phyloP scores from a whole-genome alignment of 2,329 filamentous ascomycete genomes.

The Metarhizium anisopliae region DNA sequence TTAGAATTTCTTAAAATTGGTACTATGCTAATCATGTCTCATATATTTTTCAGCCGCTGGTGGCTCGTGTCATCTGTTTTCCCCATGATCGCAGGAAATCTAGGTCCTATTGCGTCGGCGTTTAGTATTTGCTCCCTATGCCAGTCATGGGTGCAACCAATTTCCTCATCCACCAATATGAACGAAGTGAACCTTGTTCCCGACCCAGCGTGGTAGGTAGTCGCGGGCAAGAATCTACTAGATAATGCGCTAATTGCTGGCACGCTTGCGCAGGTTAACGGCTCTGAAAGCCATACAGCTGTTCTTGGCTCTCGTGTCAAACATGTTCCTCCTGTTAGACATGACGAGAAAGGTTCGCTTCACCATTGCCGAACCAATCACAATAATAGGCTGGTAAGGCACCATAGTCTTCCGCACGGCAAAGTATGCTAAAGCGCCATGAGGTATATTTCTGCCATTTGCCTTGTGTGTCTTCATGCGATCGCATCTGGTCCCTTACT shows the following conservation, averaged over 20 bases:
- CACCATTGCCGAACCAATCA: constrained; percentile 73
- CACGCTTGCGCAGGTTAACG: constrained; percentile 44
- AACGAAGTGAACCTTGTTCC: constrained; percentile 41
- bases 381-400: constrained; percentile 68
- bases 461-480: constrained; percentile 57
- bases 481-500: constrained; percentile 53
- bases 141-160: constrained; percentile 62
- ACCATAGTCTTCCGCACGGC: neutral
- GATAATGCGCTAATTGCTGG: neutral
- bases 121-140: constrained; percentile 80
- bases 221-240: neutral
- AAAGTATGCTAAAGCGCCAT: too few relatives aligned
- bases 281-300: constrained; percentile 72
- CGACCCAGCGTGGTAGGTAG: constrained; percentile 61
- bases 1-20: too few relatives aligned
- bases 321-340: constrained; percentile 75
- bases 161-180: constrained; percentile 35
- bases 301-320: constrained; percentile 65
- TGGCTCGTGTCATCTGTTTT: constrained; percentile 58
- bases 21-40: neutral
- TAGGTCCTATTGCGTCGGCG: constrained; percentile 79
- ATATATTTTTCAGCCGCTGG: constrained; percentile 38
- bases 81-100: constrained; percentile 72
- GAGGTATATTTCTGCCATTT: constrained; percentile 51
- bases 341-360: constrained; percentile 77